Conservation (phyloP, 2,329 filamentous ascomycete species). For the Aspergillus uvarum region DNA sequence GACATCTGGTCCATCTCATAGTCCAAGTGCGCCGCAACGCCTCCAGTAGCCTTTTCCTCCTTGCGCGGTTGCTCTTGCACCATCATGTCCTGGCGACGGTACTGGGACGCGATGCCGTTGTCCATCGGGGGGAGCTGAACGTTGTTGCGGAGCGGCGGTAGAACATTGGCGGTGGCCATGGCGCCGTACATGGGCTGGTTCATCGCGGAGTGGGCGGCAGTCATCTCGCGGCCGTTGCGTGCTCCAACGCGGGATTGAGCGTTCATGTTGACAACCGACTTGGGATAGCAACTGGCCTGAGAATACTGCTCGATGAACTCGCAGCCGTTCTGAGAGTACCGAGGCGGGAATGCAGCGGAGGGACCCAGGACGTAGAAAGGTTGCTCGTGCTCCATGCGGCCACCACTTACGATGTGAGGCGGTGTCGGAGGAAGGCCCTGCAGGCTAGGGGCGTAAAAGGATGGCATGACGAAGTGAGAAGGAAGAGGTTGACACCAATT, state of each 20-base stretch:
- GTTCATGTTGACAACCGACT: slow-evolving; percentile 38
- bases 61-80: slow-evolving; percentile 47
- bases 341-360: slow-evolving; percentile 40
- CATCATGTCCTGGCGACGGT: slow-evolving; percentile 42
- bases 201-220: slow-evolving; percentile 24
- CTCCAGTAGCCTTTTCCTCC: slow-evolving; percentile 71
- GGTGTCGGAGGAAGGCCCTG: slow-evolving; percentile 45
- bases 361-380: slow-evolving; percentile 41
- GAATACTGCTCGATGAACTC: slow-evolving; percentile 50
- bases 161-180: slow-evolving; percentile 33
- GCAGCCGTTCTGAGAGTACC: slow-evolving; percentile 45
- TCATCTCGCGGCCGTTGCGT: slow-evolving; percentile 37
- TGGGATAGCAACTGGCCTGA: slow-evolving; percentile 43
- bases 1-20: slow-evolving; percentile 97
- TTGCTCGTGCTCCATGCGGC: slow-evolving; percentile 40
- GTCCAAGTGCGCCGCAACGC: slow-evolving; percentile 89
- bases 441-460: slow-evolving; percentile 42
- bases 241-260: slow-evolving; percentile 30
- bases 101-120: slow-evolving; percentile 42
- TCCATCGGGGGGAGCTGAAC: slow-evolving; percentile 44
- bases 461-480: slow-evolving; percentile 39
- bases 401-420: slow-evolving; percentile 39
- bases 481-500: slow-evolving; percentile 27
- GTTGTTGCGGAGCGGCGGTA: slow-evolving; percentile 44
- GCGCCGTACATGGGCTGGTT: slow-evolving; percentile 39